Conservation (phyloP, 2,329 filamentous ascomycete species). For the Aspergillus phoenicis region DNA sequence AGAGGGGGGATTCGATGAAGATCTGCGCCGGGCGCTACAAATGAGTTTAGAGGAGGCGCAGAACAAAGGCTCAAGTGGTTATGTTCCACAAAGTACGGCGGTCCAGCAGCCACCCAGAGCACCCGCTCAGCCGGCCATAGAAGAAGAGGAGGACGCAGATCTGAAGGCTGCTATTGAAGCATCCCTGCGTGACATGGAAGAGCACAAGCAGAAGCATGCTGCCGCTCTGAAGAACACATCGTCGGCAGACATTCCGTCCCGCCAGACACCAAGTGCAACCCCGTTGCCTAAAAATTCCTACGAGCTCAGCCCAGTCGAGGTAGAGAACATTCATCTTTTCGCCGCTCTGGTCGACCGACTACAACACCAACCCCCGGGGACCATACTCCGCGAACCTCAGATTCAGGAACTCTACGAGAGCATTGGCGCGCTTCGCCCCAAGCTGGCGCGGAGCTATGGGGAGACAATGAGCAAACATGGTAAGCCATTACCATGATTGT, state of each 20-base stretch:
- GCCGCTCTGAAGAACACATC: slow-evolving; percentile 80
- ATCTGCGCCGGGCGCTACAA: slow-evolving; percentile 86
- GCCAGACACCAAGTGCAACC: slow-evolving; percentile 51
- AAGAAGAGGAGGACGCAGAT: slow-evolving; percentile 88
- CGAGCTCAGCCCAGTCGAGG: slow-evolving; percentile 88
- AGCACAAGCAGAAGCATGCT: slow-evolving; percentile 90
- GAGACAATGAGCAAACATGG: slow-evolving; percentile 99
- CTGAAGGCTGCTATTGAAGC: slow-evolving; percentile 93
- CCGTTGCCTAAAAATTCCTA: slow-evolving; percentile 85
- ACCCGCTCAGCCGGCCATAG: slow-evolving; percentile 46
- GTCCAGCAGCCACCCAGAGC: slow-evolving; percentile 43
- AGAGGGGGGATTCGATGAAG: slow-evolving; percentile 90
- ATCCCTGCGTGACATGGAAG: slow-evolving; percentile 94
- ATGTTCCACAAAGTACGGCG: slow-evolving; percentile 65
- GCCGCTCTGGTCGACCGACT: slow-evolving; percentile 89
- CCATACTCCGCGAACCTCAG: slow-evolving; percentile 93
- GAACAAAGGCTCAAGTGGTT: slow-evolving; percentile 68
- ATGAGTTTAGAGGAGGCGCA: slow-evolving; percentile 97
- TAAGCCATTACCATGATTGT: slow-evolving; percentile 46
- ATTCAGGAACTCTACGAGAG: slow-evolving; percentile 98
- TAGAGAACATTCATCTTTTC: slow-evolving; percentile 97
- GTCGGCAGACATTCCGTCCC: slow-evolving; percentile 53
- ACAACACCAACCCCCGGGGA: slow-evolving; percentile 92
- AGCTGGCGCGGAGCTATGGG: slow-evolving; percentile 91
- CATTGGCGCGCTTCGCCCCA: slow-evolving; percentile 89